phyloP scores from a whole-genome alignment of 495 filamentous ascomycete genomes.

The Hypoxylon perforatum region DNA sequence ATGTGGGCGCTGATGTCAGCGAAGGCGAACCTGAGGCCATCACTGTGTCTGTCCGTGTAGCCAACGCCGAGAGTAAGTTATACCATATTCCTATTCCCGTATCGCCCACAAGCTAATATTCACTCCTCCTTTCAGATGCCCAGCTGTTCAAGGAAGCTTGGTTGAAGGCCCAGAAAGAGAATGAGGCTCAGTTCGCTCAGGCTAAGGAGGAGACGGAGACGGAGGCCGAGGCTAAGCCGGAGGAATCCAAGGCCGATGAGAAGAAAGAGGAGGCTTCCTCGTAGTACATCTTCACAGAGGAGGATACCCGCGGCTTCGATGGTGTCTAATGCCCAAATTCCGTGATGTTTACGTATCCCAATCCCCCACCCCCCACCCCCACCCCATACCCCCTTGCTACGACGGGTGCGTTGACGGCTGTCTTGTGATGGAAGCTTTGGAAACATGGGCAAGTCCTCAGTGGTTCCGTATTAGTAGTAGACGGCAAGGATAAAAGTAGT shows the following conservation, averaged over 20 bases:
- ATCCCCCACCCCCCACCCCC: constrained; percentile 3
- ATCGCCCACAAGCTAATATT: constrained; percentile 36
- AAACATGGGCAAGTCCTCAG: constrained; percentile 21
- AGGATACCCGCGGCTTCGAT: neutral
- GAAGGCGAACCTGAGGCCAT: constrained; percentile 97
- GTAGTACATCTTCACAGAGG: constrained; percentile 41
- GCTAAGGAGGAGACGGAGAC: constrained; percentile 50
- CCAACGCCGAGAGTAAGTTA: constrained; percentile 93
- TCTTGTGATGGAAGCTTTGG: constrained; percentile 24
- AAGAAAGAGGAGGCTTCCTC: constrained; percentile 42
- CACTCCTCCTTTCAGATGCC: constrained; percentile 71
- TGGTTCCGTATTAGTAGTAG: constrained; percentile 17
- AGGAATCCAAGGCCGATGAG: constrained; percentile 42
- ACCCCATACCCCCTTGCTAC: constrained; percentile 10
- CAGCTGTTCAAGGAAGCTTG: constrained; percentile 98
- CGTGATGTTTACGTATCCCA: constrained; percentile 4
- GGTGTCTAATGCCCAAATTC: constrained; percentile 1
- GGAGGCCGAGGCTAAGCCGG: constrained; percentile 34
- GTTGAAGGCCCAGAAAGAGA: constrained; percentile 97
- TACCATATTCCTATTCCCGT: neutral
- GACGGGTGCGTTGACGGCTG: constrained; percentile 9
- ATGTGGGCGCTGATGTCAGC: constrained; percentile 95
- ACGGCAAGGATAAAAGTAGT: constrained; percentile 30
- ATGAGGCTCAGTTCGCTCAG: constrained; percentile 81
- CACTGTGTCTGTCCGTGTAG: constrained; percentile 96